Evolutionary conservation across 495 filamentous ascomycete species (phyloP).

Genomic region (Aspergillus taichungensis): DNA sequence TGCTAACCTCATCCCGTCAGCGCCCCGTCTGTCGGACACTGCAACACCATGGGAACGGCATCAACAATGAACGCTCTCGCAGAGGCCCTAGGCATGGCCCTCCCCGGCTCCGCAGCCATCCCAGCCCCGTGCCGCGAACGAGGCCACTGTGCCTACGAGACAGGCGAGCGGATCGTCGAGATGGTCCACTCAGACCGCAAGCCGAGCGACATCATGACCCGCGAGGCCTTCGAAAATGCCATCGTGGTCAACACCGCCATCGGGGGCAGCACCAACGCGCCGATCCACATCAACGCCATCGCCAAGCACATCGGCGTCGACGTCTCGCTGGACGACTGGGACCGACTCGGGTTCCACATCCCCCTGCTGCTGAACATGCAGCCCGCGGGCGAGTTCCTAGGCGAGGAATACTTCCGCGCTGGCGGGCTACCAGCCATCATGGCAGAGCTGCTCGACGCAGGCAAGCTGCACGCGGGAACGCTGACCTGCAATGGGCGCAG

Average conservation of each 20-base stretch:
- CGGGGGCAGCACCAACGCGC: conserved; percentile 49
- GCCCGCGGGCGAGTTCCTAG: conserved; percentile 42
- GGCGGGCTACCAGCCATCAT: conserved; percentile 47
- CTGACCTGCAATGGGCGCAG: conserved; percentile 39
- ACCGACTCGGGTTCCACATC: conserved; percentile 38
- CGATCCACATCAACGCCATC: conserved; percentile 47
- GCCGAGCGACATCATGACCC: conserved; percentile 48
- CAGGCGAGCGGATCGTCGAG: conserved; percentile 44
- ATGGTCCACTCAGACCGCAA: conserved; percentile 46
- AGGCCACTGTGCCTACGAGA: conserved; percentile 45
- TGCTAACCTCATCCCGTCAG: conserved; percentile 14
- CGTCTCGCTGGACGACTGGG: conserved; percentile 46
- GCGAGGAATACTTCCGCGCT: conserved; percentile 46
- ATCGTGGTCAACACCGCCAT: conserved; percentile 46
- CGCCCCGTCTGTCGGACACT: conserved; percentile 44
- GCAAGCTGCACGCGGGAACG: conserved; percentile 29
- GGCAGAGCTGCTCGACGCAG: conserved; percentile 42
- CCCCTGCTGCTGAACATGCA: conserved; percentile 48
- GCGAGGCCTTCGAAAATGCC: conserved; percentile 47
- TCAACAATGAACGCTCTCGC: conserved; percentile 50
- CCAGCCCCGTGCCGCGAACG: conserved; percentile 45
- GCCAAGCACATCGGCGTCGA: conserved; percentile 46
- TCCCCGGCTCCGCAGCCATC: conserved; percentile 46
- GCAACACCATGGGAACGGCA: conserved; percentile 51
- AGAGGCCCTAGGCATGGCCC: conserved; percentile 48